Conservation (phyloP, 805 yeast genomes). For the Brettanomyces custersianus region DNA sequence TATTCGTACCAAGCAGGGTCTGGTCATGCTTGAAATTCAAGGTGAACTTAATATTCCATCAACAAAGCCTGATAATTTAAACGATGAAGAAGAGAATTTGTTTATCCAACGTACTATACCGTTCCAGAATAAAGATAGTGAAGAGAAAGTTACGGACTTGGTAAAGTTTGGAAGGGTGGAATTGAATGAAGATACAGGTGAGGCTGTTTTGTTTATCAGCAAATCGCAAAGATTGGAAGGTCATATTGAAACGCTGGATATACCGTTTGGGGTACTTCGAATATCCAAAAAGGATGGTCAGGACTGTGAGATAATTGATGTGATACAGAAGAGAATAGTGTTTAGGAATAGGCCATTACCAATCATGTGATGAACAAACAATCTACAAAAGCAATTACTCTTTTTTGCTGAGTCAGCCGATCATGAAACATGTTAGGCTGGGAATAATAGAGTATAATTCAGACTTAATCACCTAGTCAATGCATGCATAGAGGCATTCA, state of each 20-base stretch:
- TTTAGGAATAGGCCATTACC: conserved; percentile 70
- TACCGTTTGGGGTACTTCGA: conserved; percentile 57
- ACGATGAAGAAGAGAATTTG: conserved; percentile 26
- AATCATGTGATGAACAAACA: conserved; percentile 52
- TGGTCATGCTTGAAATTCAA: conserved; percentile 59
- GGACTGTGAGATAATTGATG: conserved; percentile 45
- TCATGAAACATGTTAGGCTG: too few relatives aligned
- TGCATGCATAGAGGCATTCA: too few relatives aligned
- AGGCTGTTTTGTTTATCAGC: conserved; percentile 55
- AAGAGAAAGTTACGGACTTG: conserved; percentile 25
- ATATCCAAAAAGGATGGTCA: conserved; percentile 26
- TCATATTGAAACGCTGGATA: conserved; percentile 43
- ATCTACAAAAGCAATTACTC: neutral
- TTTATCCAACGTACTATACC: conserved; percentile 26
- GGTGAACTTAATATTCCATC: conserved; percentile 55
- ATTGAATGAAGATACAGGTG: conserved; percentile 32
- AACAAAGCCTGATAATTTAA: conserved; percentile 22
- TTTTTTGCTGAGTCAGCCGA: too few relatives aligned
- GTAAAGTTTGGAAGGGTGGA: conserved; percentile 38
- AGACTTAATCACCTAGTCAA: too few relatives aligned
- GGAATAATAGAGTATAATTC: too few relatives aligned
- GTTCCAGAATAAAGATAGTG: neutral
- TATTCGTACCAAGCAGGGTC: conserved; percentile 48
- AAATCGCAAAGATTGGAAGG: conserved; percentile 66
- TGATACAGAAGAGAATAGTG: conserved; percentile 48